Percentiles rank a stretch among this genome's conserved stretches.
Evolutionary conservation across 345 rosid species (phyloP).

Genomic region (Corymbia maculata): DNA sequence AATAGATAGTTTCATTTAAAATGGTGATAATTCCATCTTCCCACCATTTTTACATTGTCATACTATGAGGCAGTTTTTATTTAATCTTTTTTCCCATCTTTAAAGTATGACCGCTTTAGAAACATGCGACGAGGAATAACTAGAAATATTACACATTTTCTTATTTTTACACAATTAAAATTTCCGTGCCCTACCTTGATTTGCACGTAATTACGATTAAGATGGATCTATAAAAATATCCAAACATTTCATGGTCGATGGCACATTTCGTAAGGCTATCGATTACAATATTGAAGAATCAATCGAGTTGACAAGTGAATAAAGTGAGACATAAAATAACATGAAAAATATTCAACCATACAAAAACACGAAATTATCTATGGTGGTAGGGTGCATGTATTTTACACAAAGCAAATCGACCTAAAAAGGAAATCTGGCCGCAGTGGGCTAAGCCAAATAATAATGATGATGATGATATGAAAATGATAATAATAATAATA

Average conservation of each 20-base stretch:
- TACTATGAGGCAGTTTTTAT: neutral
- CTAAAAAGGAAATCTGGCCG: neutral
- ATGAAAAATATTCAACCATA: neutral
- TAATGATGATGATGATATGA: no score
- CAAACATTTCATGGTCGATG: neutral
- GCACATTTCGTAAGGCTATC: neutral
- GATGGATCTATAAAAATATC: neutral
- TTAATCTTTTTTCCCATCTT: neutral
- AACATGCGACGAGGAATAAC: neutral
- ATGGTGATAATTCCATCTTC: neutral
- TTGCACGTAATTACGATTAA: neutral
- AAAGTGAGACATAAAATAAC: neutral
- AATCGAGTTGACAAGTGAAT: neutral
- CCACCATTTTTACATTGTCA: neutral
- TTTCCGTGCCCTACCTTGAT: neutral
- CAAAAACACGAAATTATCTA: neutral
- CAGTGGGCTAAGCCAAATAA: neutral
- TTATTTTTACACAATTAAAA: no score
- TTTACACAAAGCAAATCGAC: neutral
- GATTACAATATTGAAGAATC: neutral
- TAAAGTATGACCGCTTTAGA: no score
- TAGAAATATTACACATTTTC: no score
- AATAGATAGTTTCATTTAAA: neutral
- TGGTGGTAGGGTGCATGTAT: neutral
- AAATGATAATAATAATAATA: neutral